Base-by-base conservation (phyloP, 2,329 filamentous ascomycete species). In the Septoria petroselini region DNA sequence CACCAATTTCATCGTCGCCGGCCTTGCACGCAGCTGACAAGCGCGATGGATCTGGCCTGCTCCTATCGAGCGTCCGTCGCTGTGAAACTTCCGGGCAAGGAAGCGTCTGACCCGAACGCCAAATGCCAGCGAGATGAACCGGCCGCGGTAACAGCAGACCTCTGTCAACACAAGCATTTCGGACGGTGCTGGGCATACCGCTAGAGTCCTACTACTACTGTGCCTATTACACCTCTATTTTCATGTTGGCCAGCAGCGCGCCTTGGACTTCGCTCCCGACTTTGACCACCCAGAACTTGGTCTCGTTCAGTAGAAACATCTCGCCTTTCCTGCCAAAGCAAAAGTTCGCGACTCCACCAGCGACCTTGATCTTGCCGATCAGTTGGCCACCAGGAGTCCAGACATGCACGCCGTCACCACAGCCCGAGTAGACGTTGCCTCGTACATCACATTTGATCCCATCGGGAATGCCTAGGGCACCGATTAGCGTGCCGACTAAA, bases 301-400 rank as follows among this genome's bases (percentile, higher is more conserved):
- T 57, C 51, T 65, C 62, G 39, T 62, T 64, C 34, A 62, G 47
- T 35, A 64, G 31, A 9, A 61, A 48, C 34, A 64, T 42, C 52
- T 62, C 61, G 1, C 64, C 64, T 18, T 54, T 48, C 29, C 41
- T 51, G 2, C 52, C 54, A 48, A 66, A 67, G 49, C 60, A 63
- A 45, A 68, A 67, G 41, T 68, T 68, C n/a, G 63, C 65, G 14
- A 62, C 58, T 7, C 58, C 58, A 4, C 60, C 69, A 0, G 75
- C 74, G 0, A 79, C 64, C 54, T 76, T 76, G 38, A 85, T 78
- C 67, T 84, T 85, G 2, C 75, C 70, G 57, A 85, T 73, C 14
- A 78, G 58, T 2, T 61, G 70, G 1, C 78, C 79, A 0, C 70
- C 70, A 0, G 71, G 62, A 48, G 70, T 73, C 76, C 77, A 82